Evolutionary conservation across 768 basidiomycete genomes (phyloP).

Genomic region (Lentinula lateritia): DNA sequence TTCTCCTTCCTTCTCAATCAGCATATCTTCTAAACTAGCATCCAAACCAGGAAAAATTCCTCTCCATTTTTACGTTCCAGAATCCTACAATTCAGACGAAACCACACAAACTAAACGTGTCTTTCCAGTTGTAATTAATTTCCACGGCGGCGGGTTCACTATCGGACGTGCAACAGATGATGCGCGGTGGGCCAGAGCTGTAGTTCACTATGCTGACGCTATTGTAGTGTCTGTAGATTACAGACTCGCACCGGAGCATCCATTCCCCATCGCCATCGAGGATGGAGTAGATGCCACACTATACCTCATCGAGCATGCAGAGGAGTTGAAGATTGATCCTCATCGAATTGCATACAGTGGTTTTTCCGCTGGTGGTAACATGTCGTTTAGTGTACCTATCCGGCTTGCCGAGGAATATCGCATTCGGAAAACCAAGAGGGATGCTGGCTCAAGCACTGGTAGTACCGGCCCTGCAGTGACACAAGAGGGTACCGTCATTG

Average conservation of each 20-base stretch:
- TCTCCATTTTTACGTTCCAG: conserved; percentile 5
- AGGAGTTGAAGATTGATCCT: conserved; percentile 6
- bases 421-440: neutral
- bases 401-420: conserved; percentile 6
- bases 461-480: neutral
- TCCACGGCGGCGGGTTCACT: conserved; percentile 6
- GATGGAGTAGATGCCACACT: conserved; percentile 18
- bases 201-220: conserved; percentile 4
- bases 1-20: neutral
- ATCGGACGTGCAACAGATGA: conserved; percentile 7
- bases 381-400: conserved; percentile 6
- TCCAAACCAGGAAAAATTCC: neutral
- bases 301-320: conserved; percentile 4
- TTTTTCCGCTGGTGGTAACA: conserved; percentile 6
- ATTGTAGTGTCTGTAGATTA: conserved; percentile 26
- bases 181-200: conserved; percentile 5
- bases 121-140: conserved; percentile 3
- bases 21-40: neutral
- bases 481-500: neutral
- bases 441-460: neutral
- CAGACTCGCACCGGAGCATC: conserved; percentile 26
- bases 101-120: neutral
- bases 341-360: conserved; percentile 6
- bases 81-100: neutral
- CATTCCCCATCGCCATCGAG: conserved; percentile 27